Conservation (phyloP, 208 protist genomes). For the Crithidia expoeki region DNA sequence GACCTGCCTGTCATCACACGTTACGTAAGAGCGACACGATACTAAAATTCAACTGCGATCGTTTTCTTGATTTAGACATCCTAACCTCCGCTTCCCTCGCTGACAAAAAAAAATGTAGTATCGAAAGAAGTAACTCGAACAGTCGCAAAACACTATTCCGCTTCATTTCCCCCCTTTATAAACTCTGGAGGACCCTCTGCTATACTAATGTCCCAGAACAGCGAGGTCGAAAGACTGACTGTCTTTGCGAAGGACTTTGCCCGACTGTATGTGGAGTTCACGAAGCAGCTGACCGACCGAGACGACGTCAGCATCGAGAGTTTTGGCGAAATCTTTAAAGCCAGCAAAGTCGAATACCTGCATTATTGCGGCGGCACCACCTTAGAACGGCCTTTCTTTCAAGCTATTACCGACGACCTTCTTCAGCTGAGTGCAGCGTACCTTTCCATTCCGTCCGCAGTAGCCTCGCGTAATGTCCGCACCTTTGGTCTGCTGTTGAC, state of each 20-base stretch:
- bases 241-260: slow-evolving; percentile 68
- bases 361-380: slow-evolving; percentile 69
- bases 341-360: slow-evolving; percentile 60
- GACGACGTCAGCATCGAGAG: slow-evolving; percentile 37
- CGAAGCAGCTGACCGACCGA: slow-evolving; percentile 27
- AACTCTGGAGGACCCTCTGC: too few species aligned
- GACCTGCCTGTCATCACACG: too few species aligned
- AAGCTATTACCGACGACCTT: slow-evolving; percentile 50
- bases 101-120: too few species aligned
- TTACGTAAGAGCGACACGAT: too few species aligned
- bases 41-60: too few species aligned
- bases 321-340: slow-evolving; percentile 62
- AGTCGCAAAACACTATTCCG: too few species aligned
- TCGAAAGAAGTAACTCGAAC: too few species aligned
- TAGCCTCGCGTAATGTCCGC: slow-evolving; percentile 41
- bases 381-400: slow-evolving; percentile 48
- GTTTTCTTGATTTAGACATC: too few species aligned
- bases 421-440: slow-evolving; percentile 70
- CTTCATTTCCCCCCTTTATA: too few species aligned
- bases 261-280: slow-evolving; percentile 45
- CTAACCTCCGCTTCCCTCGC: too few species aligned
- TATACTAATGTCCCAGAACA: slow-evolving; percentile 21
- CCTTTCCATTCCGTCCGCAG: slow-evolving; percentile 49
- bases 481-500: slow-evolving; percentile 67
- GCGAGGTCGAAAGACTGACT: slow-evolving; percentile 31